Conservation (phyloP, 352 stramenopile genomes). For the Phytophthora palmivora region DNA sequence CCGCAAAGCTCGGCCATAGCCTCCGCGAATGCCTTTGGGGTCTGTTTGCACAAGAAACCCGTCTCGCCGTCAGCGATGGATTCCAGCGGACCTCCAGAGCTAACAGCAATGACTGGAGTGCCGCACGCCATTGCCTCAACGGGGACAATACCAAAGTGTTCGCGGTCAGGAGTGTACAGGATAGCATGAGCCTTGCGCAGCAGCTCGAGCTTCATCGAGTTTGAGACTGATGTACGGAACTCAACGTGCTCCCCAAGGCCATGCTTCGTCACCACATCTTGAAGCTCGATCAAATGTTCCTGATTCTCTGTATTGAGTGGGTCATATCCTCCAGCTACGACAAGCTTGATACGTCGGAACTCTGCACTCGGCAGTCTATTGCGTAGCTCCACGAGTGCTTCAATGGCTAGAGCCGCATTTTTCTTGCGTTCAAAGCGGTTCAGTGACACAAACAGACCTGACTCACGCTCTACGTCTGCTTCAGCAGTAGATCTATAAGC, state of each 20-base stretch:
- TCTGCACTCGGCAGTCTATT: constrained; percentile 40
- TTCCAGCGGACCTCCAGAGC: constrained; percentile 95
- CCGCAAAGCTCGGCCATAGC: constrained; percentile 73
- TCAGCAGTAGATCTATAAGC: constrained; percentile 57
- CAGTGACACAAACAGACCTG: constrained; percentile 93
- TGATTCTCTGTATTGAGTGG: constrained; percentile 96
- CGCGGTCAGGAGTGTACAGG: constrained; percentile 96
- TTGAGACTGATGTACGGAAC: constrained; percentile 91
- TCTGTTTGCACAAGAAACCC: constrained; percentile 81
- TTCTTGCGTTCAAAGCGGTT: constrained; percentile 99
- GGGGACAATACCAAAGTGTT: constrained; percentile 99
- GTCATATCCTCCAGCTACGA: constrained; percentile 97
- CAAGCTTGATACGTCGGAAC: constrained; percentile 77
- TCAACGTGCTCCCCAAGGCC: constrained; percentile 70
- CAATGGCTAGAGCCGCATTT: constrained; percentile 92
- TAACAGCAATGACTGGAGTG: constrained; percentile 94
- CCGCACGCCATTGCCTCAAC: constrained; percentile 97
- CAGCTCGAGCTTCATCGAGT: constrained; percentile 88
- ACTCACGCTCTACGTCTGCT: constrained; percentile 40
- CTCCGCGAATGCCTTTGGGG: constrained; percentile 60
- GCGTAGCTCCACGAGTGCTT: constrained; percentile 76
- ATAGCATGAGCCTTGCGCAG: constrained; percentile 88
- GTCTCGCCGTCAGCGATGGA: constrained; percentile 92
- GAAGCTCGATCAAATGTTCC: constrained; percentile 92
- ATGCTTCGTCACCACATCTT: constrained; percentile 70